phyloP scores from a whole-genome alignment of 169 alveolate genomes.

The Hammondia hammondi region DNA sequence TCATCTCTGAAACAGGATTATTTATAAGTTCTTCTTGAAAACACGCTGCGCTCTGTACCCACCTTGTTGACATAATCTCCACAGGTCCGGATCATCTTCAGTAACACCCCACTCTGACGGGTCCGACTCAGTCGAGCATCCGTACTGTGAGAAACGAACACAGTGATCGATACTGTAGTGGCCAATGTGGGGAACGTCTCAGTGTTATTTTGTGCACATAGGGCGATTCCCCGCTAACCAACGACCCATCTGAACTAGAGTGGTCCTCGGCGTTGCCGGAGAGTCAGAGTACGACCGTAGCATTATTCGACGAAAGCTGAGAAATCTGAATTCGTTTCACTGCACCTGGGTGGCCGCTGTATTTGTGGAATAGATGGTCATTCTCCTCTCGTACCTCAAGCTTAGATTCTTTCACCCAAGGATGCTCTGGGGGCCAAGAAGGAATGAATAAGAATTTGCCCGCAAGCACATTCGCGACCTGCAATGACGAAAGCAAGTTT shows the following conservation, averaged over 20 bases:
- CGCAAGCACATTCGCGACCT: slow-evolving; percentile 2
- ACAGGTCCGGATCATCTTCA: slow-evolving; percentile 9
- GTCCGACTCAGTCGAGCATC: slow-evolving; percentile 15
- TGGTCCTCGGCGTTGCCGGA: too few species aligned
- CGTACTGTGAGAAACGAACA: slow-evolving; percentile 5
- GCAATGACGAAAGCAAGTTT: not conserved
- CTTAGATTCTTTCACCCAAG: slow-evolving; percentile 32
- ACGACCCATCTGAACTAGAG: not conserved
- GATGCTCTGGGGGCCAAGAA: slow-evolving; percentile 34
- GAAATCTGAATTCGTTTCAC: too few species aligned
- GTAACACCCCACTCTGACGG: slow-evolving; percentile 34
- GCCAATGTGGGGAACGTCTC: not conserved
- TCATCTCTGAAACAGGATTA: too few species aligned
- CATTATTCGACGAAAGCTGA: too few species aligned
- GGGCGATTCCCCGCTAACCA: not conserved
- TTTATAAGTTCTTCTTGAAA: too few species aligned
- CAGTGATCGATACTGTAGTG: too few species aligned
- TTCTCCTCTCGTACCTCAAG: not conserved
- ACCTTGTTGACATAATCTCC: slow-evolving; percentile 23
- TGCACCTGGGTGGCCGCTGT: too few species aligned
- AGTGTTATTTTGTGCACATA: not conserved
- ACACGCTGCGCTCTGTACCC: not conserved
- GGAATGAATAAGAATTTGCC: slow-evolving; percentile 31
- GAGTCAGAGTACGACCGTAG: too few species aligned
- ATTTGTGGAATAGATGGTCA: too few species aligned